phyloP scores from a whole-genome alignment of 163 green algal genomes.

The Chlorella variabilis region DNA sequence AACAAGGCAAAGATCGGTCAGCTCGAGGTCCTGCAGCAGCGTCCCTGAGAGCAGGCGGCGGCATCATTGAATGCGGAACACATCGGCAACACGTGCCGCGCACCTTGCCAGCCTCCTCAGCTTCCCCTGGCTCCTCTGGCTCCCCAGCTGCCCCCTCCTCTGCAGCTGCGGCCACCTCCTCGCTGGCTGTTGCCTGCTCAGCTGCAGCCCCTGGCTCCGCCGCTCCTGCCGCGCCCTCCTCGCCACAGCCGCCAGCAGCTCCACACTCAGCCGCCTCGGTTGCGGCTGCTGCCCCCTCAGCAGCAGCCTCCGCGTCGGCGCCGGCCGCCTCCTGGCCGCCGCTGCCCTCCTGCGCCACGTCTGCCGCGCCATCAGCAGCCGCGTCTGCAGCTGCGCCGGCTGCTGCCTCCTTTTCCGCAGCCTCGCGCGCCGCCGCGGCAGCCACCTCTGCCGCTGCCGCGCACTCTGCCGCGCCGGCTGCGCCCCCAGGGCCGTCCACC shows the following conservation, averaged over 20 bases:
- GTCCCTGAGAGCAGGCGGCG: too few species aligned
- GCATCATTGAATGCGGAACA: too few species aligned
- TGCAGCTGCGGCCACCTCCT: not conserved
- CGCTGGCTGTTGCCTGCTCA: not conserved
- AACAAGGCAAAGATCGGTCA: too few species aligned
- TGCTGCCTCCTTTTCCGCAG: not conserved
- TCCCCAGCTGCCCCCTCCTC: not conserved
- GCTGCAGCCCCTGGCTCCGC: too few species aligned
- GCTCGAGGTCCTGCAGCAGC: too few species aligned
- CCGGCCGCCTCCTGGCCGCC: not conserved
- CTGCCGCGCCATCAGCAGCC: not conserved
- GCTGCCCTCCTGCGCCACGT: too few species aligned
- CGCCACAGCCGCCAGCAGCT: too few species aligned
- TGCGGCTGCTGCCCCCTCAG: too few species aligned
- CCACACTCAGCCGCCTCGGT: too few species aligned
- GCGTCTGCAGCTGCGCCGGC: not conserved
- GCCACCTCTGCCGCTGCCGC: not conserved
- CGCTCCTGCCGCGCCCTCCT: too few species aligned
- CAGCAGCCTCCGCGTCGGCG: too few species aligned
- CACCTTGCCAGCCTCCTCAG: not conserved
- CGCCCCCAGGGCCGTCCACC: not conserved
- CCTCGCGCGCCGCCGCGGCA: not conserved
- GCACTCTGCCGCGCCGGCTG: not conserved
- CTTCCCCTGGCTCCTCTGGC: not conserved
- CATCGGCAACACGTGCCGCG: too few species aligned